Evolutionary conservation across 805 yeast genomes (phyloP).

Genomic region (Hanseniaspora meyeri): DNA sequence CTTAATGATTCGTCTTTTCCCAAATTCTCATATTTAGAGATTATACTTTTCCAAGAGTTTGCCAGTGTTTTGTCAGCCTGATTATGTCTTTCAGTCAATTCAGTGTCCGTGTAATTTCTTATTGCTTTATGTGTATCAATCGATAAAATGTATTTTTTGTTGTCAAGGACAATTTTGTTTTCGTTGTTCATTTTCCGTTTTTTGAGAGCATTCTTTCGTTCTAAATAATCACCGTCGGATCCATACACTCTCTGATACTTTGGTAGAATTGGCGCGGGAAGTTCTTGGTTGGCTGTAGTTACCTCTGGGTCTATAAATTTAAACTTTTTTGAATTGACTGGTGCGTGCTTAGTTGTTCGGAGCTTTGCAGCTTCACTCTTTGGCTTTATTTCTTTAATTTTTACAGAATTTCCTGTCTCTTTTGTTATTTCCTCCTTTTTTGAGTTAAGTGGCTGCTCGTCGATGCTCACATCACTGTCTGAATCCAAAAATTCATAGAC

Average conservation of each 20-base stretch:
- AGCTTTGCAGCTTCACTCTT: background rate
- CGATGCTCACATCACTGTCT: background rate
- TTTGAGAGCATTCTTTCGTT: background rate
- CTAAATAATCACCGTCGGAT: background rate
- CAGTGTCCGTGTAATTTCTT: conserved; percentile 23
- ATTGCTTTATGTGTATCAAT: conserved; percentile 21
- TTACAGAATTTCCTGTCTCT: no score
- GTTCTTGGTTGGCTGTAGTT: background rate
- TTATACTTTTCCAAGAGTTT: conserved; percentile 39
- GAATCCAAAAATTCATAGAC: background rate
- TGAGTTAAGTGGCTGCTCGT: background rate
- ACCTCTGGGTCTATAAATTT: background rate
- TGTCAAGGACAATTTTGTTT: background rate
- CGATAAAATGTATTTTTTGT: conserved; percentile 23
- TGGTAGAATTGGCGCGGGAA: background rate
- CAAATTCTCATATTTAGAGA: conserved; percentile 33
- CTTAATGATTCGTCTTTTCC: conserved; percentile 42
- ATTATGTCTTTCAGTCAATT: conserved; percentile 26
- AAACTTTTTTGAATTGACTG: background rate
- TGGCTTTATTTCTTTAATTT: background rate
- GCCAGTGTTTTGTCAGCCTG: conserved; percentile 28
- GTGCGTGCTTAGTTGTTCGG: background rate
- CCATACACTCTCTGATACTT: background rate
- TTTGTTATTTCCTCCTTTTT: no score
- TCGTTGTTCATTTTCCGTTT: background rate